Conservation (phyloP, 1,284 basidiomycete species). For the Hemileia vastatrix region DNA sequence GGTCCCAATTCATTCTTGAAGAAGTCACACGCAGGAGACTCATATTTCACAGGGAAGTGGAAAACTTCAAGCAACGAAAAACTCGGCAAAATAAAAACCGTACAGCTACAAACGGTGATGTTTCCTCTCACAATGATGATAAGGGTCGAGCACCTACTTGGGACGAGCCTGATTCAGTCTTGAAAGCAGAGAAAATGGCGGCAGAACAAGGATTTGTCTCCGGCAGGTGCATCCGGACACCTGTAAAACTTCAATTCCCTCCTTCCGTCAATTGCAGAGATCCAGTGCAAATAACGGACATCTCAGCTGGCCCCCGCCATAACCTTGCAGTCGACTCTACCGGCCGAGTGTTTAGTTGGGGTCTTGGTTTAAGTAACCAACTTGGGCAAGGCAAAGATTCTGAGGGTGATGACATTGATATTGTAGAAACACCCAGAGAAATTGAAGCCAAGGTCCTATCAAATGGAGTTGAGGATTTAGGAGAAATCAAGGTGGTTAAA, state of each 20-base stretch:
- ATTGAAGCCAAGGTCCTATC: slow-evolving; percentile 8
- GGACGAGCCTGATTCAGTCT: slow-evolving; percentile 51
- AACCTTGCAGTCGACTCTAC: slow-evolving; percentile 68
- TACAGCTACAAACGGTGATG: too few relatives aligned
- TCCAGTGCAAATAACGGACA: slow-evolving; percentile 62
- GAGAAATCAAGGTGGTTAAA: slow-evolving; percentile 7
- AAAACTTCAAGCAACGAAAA: slow-evolving; percentile 18
- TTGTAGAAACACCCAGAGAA: slow-evolving; percentile 4
- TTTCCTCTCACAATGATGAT: too few relatives aligned
- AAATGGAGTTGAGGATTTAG: not conserved
- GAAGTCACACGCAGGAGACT: slow-evolving; percentile 31
- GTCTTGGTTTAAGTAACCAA: slow-evolving; percentile 39
- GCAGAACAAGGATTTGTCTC: slow-evolving; percentile 33
- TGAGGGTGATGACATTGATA: slow-evolving; percentile 18
- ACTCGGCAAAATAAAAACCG: slow-evolving; percentile 39
- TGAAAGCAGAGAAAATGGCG: slow-evolving; percentile 36
- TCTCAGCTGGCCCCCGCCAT: slow-evolving; percentile 69
- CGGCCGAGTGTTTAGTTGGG: slow-evolving; percentile 77
- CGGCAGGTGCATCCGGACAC: slow-evolving; percentile 21
- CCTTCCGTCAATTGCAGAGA: too few relatives aligned
- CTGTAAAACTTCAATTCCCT: slow-evolving; percentile 56
- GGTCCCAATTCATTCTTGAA: slow-evolving; percentile 35
- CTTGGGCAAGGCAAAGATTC: slow-evolving; percentile 18
- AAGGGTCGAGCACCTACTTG: slow-evolving; percentile 52
- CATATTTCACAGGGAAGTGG: too few relatives aligned